A percentile compares a stretch with the other conserved stretches of the same genome.
These are phyloP conservation scores for Endotrypanum monterogeii DNA, from an alignment of 208 protist genomes.

Conservation along the genomic window DNA sequence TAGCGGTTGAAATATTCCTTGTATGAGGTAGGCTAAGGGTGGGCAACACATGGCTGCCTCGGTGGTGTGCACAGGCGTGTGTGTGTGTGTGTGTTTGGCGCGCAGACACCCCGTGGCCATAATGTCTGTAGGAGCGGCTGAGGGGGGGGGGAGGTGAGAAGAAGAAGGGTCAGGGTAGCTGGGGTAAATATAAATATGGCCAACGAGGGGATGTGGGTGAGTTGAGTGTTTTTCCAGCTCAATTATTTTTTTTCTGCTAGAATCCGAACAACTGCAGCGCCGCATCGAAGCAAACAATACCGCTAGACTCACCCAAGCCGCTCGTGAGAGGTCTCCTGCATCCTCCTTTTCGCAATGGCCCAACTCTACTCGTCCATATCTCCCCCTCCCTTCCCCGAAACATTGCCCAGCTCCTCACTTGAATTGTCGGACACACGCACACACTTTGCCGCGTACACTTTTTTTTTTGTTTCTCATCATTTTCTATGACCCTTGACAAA, in stretches of 20 bases:
- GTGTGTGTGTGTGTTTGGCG: background rate
- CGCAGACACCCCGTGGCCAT: background rate
- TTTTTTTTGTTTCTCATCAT: too few species aligned
- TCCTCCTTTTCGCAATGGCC: background rate
- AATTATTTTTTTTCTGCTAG: background rate
- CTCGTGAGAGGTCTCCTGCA: background rate
- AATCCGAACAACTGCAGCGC: background rate
- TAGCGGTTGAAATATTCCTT: background rate
- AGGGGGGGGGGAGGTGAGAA: background rate
- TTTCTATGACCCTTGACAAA: too few species aligned
- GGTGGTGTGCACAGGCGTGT: too few species aligned
- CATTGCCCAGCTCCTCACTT: background rate
- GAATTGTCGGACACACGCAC: background rate
- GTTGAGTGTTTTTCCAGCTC: background rate
- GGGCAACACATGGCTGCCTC: too few species aligned
- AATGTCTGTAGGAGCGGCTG: background rate
- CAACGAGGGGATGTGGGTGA: too few species aligned
- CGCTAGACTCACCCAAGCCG: too few species aligned
- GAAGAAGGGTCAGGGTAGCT: too few species aligned
- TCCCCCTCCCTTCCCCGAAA: background rate
- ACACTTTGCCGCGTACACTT: background rate
- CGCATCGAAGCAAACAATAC: too few species aligned
- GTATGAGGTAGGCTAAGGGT: too few species aligned
- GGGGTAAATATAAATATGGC: too few species aligned
- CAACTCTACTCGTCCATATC: background rate